Percentiles rank a stretch among this genome's conserved stretches.
Evolutionary conservation across 2,329 filamentous ascomycete genomes (phyloP).

Genomic region (Ceratocystis smalleyi): DNA sequence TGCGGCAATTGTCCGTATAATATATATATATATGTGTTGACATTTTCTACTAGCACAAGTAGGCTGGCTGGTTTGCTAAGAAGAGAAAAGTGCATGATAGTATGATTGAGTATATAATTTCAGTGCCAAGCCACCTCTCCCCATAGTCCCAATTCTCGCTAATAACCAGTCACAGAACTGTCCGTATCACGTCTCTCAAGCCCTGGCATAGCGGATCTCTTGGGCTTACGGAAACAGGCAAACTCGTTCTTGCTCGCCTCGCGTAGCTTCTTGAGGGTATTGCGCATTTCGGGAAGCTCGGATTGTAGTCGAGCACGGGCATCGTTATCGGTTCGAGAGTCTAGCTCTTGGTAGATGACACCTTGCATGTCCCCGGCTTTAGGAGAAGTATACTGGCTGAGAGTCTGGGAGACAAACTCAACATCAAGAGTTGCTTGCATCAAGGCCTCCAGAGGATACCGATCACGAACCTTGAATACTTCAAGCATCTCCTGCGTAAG

Average conservation of each 20-base stretch:
- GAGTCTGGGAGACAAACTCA: constrained; percentile 88
- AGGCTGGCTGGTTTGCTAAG: background rate
- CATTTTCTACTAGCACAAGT: background rate
- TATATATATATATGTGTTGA: background rate
- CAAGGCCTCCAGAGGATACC: constrained; percentile 63
- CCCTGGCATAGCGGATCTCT: constrained; percentile 24
- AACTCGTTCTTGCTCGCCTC: constrained; percentile 77
- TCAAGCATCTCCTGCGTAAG: constrained; percentile 65
- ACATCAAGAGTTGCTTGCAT: constrained; percentile 97
- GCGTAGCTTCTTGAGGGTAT: constrained; percentile 65
- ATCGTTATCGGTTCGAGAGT: constrained; percentile 75
- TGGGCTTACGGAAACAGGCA: constrained; percentile 60
- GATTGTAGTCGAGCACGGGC: constrained; percentile 65
- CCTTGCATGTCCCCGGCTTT: constrained; percentile 67
- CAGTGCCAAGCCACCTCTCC: background rate
- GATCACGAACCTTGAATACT: constrained; percentile 52
- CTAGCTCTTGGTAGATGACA: constrained; percentile 81
- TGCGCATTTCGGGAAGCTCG: constrained; percentile 80
- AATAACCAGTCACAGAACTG: constrained; percentile 1
- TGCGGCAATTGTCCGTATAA: background rate
- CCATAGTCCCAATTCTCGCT: background rate
- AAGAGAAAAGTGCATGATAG: background rate
- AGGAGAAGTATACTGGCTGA: constrained; percentile 78
- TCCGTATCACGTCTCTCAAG: constrained; percentile 15
- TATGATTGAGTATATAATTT: background rate